These are phyloP conservation scores for Podila epicladia DNA, from an alignment of 192 early-diverging fungal genomes.

Conservation along the genomic window DNA sequence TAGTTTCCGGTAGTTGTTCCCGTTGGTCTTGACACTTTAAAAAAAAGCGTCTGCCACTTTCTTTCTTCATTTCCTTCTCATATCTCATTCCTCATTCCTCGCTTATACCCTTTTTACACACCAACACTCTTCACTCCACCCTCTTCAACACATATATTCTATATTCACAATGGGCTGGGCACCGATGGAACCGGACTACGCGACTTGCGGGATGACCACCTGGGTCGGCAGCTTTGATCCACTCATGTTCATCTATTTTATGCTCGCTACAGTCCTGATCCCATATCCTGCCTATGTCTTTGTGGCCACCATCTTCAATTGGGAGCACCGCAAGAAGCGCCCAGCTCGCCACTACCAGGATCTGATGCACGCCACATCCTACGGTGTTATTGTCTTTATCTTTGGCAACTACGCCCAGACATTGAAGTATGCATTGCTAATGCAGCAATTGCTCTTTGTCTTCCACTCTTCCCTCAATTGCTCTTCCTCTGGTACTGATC, in stretches of 20 bases:
- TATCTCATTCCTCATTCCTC: background rate
- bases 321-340: conserved; percentile 74
- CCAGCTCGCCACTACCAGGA: conserved; percentile 74
- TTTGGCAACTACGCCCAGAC: conserved; percentile 80
- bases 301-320: conserved; percentile 68
- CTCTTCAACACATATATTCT: conserved; percentile 1
- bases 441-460: background rate
- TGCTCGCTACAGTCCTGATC: conserved; percentile 61
- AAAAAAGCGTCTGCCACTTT: background rate
- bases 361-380: conserved; percentile 62
- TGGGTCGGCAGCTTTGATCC: conserved; percentile 62
- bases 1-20: conserved; percentile 9
- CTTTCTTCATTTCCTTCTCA: background rate
- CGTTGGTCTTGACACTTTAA: background rate
- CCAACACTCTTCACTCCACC: background rate
- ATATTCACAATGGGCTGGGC: conserved; percentile 39
- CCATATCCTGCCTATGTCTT: conserved; percentile 65
- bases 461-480: background rate
- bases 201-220: conserved; percentile 45
- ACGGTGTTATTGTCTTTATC: conserved; percentile 74
- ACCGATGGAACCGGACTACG: conserved; percentile 45
- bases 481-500: conserved; percentile 24
- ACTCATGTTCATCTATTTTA: conserved; percentile 61
- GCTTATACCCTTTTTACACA: background rate
- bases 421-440: conserved; percentile 58